Base-by-base conservation (phyloP, 495 filamentous ascomycete species). In the Pyrenula massariospora region DNA sequence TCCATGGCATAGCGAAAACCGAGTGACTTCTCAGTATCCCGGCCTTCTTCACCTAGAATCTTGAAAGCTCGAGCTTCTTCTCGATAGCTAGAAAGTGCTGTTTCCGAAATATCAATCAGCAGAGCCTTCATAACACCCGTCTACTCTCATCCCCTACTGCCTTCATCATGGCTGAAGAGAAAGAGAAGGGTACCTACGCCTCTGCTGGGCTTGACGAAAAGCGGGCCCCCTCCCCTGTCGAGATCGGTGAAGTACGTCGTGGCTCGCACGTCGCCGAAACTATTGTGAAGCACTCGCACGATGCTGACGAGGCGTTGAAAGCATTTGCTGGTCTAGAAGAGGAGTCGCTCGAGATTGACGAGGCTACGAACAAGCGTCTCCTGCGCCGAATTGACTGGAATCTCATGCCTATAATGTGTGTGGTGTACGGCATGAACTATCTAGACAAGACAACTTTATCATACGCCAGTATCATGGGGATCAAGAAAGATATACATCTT, bases 361-460 rank as follows among this genome's bases (percentile, higher is more conserved):
- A 75, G 56, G 68, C 70, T 36, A 81, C 78, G 2, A 84, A 80
- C 55, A 78, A 72, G 54, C 73, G 72, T 15, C 58, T 85, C 12
- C 57, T 86, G 23, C 63, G 66, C 21, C 81, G 72, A 23, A 86
- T 86, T 54, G 83, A 86, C 59, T 70, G 70, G 64, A 74, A 83
- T 59, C 63, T 86, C 57, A 81, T 86, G 79, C 83, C 83, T 0
- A 73, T 80, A 50, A 67, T 86, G 63, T 86, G 82, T 55, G 62
- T 78, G 48, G 71, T 84, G 8, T 85, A 86, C 57, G 80, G 80
- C 3, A 76, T 86, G 68, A 82, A 85, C 58, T 86, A 76, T 62
- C 64, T 84, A 12, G 83, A 86, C 62, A 86, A 85, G 65, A 84
- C 79, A 0, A 84, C 81, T 0, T 62, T 86, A 1, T 84, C 81